Evolutionary conservation across 2,329 filamentous ascomycete species (phyloP).

Genomic region (Amauroascus niger): DNA sequence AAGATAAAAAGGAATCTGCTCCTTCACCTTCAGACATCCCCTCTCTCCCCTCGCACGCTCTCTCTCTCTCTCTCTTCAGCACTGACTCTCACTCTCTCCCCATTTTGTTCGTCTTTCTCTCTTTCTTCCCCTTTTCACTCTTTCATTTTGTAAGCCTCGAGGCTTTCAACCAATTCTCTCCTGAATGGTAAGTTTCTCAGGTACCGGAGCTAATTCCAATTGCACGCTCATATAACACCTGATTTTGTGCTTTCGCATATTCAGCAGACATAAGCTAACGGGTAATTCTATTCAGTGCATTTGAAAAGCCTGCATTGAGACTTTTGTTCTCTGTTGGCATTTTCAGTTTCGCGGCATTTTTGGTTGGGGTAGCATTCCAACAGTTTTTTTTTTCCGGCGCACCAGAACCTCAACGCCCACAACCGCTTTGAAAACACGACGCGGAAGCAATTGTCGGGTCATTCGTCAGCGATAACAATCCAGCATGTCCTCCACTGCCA

Average conservation of each 20-base stretch:
- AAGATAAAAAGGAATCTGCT: background rate
- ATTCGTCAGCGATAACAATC: background rate
- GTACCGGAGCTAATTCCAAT: background rate
- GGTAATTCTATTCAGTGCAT: background rate
- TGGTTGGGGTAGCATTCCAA: background rate
- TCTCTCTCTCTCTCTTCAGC: background rate
- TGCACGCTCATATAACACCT: too few species aligned
- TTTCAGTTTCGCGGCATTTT: background rate
- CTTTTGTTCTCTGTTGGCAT: conserved; percentile 5
- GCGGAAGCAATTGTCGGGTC: background rate
- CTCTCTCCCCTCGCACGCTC: background rate
- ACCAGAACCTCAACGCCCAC: background rate
- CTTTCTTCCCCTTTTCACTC: background rate
- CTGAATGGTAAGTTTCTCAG: conserved; percentile 2
- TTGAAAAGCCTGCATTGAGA: background rate
- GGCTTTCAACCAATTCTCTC: background rate
- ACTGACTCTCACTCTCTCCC: background rate
- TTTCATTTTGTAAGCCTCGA: background rate
- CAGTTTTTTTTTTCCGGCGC: background rate
- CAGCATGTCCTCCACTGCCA: conserved; percentile 44
- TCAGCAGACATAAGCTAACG: background rate
- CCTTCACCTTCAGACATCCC: background rate
- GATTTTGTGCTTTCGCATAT: background rate
- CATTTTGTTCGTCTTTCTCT: background rate
- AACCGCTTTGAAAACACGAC: conserved; percentile 2